Conservation (phyloP, 148 eudicot species). For the Limonium bicolor region DNA sequence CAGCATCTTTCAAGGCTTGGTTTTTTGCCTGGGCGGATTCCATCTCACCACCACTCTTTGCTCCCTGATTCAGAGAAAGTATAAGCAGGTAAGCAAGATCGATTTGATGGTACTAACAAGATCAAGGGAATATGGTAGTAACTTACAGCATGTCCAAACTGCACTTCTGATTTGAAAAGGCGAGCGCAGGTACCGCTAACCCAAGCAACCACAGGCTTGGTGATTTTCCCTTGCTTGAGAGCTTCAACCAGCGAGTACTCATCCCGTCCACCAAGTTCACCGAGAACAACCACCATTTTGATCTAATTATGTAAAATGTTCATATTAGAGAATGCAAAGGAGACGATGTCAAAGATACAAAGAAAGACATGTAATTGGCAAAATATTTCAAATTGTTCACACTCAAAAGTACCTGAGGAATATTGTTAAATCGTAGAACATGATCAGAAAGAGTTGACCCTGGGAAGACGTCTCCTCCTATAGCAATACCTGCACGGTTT, state of each 20-base stretch:
- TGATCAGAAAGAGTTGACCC: slow-evolving; percentile 98
- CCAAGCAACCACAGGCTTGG: slow-evolving; percentile 94
- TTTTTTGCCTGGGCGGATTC: slow-evolving; percentile 98
- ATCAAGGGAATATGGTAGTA: neutral
- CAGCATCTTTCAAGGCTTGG: slow-evolving; percentile 85
- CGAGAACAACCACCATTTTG: slow-evolving; percentile 93
- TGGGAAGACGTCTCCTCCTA: slow-evolving; percentile 99
- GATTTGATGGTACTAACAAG: too few species aligned
- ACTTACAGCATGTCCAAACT: slow-evolving; percentile 97
- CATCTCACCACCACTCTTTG: slow-evolving; percentile 94
- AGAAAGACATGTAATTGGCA: neutral
- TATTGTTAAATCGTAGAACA: slow-evolving; percentile 89
- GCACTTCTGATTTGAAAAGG: slow-evolving; percentile 98
- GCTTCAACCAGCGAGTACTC: slow-evolving; percentile 99
- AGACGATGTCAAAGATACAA: neutral
- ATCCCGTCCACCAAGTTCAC: slow-evolving; percentile 98
- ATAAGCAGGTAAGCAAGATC: neutral
- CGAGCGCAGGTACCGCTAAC: slow-evolving; percentile 99
- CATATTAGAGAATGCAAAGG: neutral
- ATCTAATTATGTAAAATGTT: slow-evolving; percentile 29
- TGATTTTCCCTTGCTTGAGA: slow-evolving; percentile 86
- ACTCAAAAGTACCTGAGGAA: slow-evolving; percentile 63
- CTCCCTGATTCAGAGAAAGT: slow-evolving; percentile 39
- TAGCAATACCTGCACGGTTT: slow-evolving; percentile 62
- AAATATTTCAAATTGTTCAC: neutral